phyloP scores from a whole-genome alignment of 225 moss, liverwort and hornwort genomes.

The Pseudoscleropodium purum region DNA sequence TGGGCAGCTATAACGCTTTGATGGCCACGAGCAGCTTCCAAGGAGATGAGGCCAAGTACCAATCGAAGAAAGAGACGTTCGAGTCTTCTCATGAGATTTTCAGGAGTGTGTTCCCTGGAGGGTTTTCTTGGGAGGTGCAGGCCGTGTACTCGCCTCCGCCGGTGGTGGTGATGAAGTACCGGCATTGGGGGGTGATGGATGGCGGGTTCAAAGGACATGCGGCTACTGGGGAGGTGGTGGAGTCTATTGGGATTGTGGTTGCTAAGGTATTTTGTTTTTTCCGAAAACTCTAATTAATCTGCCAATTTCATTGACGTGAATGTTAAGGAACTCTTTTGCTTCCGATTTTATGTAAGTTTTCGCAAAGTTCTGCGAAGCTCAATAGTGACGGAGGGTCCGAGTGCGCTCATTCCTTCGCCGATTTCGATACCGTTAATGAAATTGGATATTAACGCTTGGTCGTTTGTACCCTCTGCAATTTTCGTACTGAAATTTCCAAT shows the following conservation, averaged over 20 bases:
- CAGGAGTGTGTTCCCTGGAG: conserved; percentile 44
- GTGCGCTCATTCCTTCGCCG: background rate
- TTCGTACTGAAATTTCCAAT: background rate
- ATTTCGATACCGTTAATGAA: background rate
- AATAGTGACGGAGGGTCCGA: background rate
- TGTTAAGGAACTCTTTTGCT: background rate
- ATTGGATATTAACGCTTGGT: too few relatives aligned
- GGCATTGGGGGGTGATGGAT: conserved; percentile 64
- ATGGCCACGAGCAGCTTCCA: conserved; percentile 34
- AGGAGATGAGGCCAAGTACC: conserved; percentile 40
- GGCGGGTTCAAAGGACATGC: conserved; percentile 47
- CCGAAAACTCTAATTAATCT: too few relatives aligned
- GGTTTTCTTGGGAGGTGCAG: conserved; percentile 78
- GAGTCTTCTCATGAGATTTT: conserved; percentile 85
- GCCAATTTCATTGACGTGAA: background rate
- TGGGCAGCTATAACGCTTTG: conserved; percentile 74
- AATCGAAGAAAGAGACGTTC: conserved; percentile 44
- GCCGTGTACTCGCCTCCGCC: conserved; percentile 82
- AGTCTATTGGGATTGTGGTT: conserved; percentile 44
- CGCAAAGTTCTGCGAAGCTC: background rate
- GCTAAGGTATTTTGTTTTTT: conserved; percentile 3
- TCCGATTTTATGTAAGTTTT: background rate
- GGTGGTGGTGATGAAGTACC: conserved; percentile 58
- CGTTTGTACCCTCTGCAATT: too few relatives aligned
- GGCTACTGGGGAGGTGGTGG: conserved; percentile 33